phyloP scores from a whole-genome alignment of 2,329 filamentous ascomycete genomes.

The Fusarium dimerum region DNA sequence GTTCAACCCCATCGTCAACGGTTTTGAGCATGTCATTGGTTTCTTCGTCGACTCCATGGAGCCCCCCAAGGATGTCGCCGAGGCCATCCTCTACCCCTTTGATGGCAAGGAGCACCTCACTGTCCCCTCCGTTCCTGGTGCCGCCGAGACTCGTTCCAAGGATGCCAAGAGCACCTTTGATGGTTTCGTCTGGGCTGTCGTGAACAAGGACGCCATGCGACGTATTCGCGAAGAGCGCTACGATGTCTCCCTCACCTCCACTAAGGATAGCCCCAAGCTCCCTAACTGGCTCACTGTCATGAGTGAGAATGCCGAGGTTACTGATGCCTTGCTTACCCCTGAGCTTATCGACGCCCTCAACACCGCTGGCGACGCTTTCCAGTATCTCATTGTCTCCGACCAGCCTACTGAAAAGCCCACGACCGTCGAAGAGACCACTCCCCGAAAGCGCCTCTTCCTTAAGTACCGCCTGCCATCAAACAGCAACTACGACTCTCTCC shows the following conservation, averaged over 20 bases:
- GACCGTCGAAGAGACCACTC: slow-evolving; percentile 79
- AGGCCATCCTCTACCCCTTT: slow-evolving; percentile 82
- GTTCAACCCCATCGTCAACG: slow-evolving; percentile 72
- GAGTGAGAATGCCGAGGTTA: slow-evolving; percentile 96
- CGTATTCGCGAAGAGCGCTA: slow-evolving; percentile 88
- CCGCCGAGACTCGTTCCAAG: slow-evolving; percentile 54
- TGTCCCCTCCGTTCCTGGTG: slow-evolving; percentile 65
- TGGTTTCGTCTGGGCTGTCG: slow-evolving; percentile 90
- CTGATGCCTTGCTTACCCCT: slow-evolving; percentile 81
- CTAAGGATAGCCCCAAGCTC: slow-evolving; percentile 89
- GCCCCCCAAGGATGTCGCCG: slow-evolving; percentile 69
- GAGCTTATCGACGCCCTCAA: slow-evolving; percentile 81
- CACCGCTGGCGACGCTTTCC: slow-evolving; percentile 73
- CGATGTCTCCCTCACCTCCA: slow-evolving; percentile 88
- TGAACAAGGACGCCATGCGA: slow-evolving; percentile 95
- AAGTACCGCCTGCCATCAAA: slow-evolving; percentile 68
- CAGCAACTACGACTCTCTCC: slow-evolving; percentile 64
- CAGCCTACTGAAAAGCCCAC: slow-evolving; percentile 84
- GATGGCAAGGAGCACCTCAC: slow-evolving; percentile 86
- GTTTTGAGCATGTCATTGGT: slow-evolving; percentile 66
- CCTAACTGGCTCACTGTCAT: slow-evolving; percentile 90
- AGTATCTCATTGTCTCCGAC: slow-evolving; percentile 87
- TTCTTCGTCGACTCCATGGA: slow-evolving; percentile 80
- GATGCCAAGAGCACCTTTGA: slow-evolving; percentile 73
- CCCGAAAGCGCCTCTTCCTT: slow-evolving; percentile 85